A percentile compares a stretch with the other conserved stretches of the same genome.
These are phyloP conservation scores for Heterobasidion occidentale DNA, from an alignment of 1,284 basidiomycete genomes.

Conservation along the genomic window DNA sequence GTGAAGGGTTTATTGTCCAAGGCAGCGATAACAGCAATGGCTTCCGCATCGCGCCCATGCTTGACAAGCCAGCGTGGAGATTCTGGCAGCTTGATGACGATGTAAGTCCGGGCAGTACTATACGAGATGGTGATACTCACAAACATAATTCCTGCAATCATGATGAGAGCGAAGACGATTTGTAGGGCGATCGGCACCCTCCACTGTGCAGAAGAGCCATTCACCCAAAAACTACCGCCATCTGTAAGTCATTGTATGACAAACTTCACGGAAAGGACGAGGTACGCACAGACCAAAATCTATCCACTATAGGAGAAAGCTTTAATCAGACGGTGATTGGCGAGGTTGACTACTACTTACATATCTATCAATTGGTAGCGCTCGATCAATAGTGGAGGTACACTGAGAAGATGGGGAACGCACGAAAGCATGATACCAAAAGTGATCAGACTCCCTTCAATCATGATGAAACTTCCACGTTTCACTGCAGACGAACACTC, in stretches of 20 bases:
- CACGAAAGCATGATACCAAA: slow-evolving; percentile 66
- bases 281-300: slow-evolving; percentile 46
- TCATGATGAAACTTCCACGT: slow-evolving; percentile 59
- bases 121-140: slow-evolving; percentile 30
- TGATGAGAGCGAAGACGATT: slow-evolving; percentile 52
- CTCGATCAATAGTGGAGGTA: slow-evolving; percentile 20
- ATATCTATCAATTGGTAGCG: slow-evolving; percentile 15
- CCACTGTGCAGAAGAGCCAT: slow-evolving; percentile 53
- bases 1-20: slow-evolving; percentile 47
- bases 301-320: slow-evolving; percentile 32
- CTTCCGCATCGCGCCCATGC: slow-evolving; percentile 51
- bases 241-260: background rate
- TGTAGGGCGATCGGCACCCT: slow-evolving; percentile 65
- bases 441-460: slow-evolving; percentile 62
- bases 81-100: slow-evolving; percentile 47
- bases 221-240: slow-evolving; percentile 39
- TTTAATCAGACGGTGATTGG: background rate
- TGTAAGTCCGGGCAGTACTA: background rate
- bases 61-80: slow-evolving; percentile 62
- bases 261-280: background rate
- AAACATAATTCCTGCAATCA: slow-evolving; percentile 48
- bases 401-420: slow-evolving; percentile 19
- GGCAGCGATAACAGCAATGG: slow-evolving; percentile 55
- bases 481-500: slow-evolving; percentile 56
- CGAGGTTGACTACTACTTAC: slow-evolving; percentile 13